Conservation (phyloP, 1,284 basidiomycete species). For the Tilletia indica region DNA sequence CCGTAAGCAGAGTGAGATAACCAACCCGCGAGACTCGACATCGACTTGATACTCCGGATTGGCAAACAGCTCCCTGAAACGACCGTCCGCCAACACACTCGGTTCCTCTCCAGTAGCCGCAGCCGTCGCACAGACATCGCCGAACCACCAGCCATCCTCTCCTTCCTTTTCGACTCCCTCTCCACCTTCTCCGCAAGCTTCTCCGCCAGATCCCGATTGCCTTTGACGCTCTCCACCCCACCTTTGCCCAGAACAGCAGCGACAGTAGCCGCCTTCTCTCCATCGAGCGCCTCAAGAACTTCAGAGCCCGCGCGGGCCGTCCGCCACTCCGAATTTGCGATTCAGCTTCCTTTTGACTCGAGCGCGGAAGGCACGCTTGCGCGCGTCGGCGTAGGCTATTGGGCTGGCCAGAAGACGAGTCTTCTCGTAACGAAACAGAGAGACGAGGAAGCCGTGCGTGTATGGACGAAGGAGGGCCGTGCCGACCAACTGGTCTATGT, state of each 20-base stretch:
- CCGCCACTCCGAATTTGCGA: slow-evolving; percentile 70
- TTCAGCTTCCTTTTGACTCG: slow-evolving; percentile 92
- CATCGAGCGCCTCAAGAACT: slow-evolving; percentile 11
- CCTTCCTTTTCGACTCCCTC: slow-evolving; percentile 63
- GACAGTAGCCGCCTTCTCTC: slow-evolving; percentile 34
- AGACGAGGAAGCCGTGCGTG: slow-evolving; percentile 99
- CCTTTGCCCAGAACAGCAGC: slow-evolving; percentile 27
- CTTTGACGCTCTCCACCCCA: slow-evolving; percentile 62
- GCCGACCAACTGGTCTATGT: slow-evolving; percentile 86
- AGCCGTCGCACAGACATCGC: neutral
- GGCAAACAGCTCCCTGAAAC: slow-evolving; percentile 87
- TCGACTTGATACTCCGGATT: slow-evolving; percentile 94
- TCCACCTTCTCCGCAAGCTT: slow-evolving; percentile 72
- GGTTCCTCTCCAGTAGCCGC: neutral
- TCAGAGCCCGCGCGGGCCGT: slow-evolving; percentile 60
- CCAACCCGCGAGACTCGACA: slow-evolving; percentile 79
- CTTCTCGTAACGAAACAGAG: slow-evolving; percentile 90
- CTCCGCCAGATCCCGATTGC: slow-evolving; percentile 90
- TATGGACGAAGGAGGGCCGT: slow-evolving; percentile 94
- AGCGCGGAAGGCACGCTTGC: slow-evolving; percentile 79
- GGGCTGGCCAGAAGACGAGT: slow-evolving; percentile 94
- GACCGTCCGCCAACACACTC: slow-evolving; percentile 74
- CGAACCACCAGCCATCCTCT: slow-evolving; percentile 28
- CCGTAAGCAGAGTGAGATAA: slow-evolving; percentile 84
- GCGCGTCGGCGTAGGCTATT: slow-evolving; percentile 88